Conservation (phyloP, 331 rosid genomes). For the Rhamnella rubrinervis region DNA sequence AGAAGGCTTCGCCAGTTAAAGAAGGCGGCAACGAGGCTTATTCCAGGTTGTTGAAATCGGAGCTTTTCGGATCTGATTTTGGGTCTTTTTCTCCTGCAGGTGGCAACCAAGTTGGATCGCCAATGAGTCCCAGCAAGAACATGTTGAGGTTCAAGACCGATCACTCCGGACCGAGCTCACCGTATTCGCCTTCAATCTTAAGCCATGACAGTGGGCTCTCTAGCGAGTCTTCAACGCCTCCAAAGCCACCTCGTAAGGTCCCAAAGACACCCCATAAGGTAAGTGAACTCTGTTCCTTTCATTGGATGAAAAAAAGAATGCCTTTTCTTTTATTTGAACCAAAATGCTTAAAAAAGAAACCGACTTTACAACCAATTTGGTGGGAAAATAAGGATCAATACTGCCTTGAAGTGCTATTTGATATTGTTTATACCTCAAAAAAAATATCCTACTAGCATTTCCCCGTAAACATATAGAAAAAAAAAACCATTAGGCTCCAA, state of each 20-base stretch:
- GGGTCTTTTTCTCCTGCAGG: conserved; percentile 91
- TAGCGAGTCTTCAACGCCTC: conserved; percentile 71
- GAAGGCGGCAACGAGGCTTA: conserved; percentile 88
- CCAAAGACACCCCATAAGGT: conserved; percentile 98
- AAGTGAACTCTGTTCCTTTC: not conserved
- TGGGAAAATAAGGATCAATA: too few species aligned
- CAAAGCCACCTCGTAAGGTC: conserved; percentile 93
- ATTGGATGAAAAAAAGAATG: too few species aligned
- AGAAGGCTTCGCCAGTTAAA: conserved; percentile 78
- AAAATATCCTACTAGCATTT: too few species aligned
- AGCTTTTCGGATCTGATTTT: conserved; percentile 92
- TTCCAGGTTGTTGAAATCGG: conserved; percentile 66
- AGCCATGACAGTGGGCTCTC: conserved; percentile 48
- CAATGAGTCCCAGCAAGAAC: conserved; percentile 85
- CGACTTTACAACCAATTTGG: too few species aligned
- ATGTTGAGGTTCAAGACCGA: conserved; percentile 91
- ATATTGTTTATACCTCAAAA: too few species aligned
- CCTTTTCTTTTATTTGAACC: too few species aligned
- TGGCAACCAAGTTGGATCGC: conserved; percentile 38
- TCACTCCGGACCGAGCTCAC: conserved; percentile 70
- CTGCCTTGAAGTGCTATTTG: too few species aligned
- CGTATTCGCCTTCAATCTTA: conserved; percentile 73
- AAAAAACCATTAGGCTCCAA: too few species aligned
- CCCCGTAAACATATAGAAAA: too few species aligned
- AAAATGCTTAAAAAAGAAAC: too few species aligned